A percentile compares a stretch with the other conserved stretches of the same genome.
These are phyloP conservation scores for Sanguinoderma infundibulare DNA, from an alignment of 1,284 basidiomycete genomes.

Conservation along the genomic window DNA sequence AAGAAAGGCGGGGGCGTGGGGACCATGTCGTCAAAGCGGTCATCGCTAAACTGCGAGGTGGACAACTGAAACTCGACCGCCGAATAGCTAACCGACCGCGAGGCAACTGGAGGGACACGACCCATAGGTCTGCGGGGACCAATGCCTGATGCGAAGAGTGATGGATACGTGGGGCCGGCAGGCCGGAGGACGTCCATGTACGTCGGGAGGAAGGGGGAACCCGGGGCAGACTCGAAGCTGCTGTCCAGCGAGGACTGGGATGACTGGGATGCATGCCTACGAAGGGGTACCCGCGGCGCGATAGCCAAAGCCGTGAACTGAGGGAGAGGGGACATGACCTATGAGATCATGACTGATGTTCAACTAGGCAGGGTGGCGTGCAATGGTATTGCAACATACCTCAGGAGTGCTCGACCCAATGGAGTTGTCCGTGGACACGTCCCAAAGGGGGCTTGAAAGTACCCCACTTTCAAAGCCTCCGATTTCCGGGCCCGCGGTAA, in stretches of 20 bases:
- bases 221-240: constrained; percentile 50
- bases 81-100: constrained; percentile 33
- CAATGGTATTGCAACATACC: constrained; percentile 24
- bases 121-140: constrained; percentile 16
- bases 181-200: constrained; percentile 31
- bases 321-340: constrained; percentile 40
- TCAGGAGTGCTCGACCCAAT: constrained; percentile 25
- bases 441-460: constrained; percentile 23
- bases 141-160: constrained; percentile 23
- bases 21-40: constrained; percentile 29
- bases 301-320: constrained; percentile 57
- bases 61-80: constrained; percentile 32
- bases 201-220: constrained; percentile 46
- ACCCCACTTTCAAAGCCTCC: constrained; percentile 18
- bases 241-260: constrained; percentile 63
- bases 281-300: constrained; percentile 52
- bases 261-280: constrained; percentile 44
- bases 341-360: constrained; percentile 21
- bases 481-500: constrained; percentile 9
- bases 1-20: constrained; percentile 30
- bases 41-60: constrained; percentile 16
- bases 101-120: constrained; percentile 13
- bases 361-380: constrained; percentile 21
- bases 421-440: constrained; percentile 23
- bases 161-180: constrained; percentile 20